A percentile compares a stretch with the other conserved stretches of the same genome.
These are phyloP conservation scores for Amanita rimosa DNA, from an alignment of 768 basidiomycete species.

Conservation along the genomic window DNA sequence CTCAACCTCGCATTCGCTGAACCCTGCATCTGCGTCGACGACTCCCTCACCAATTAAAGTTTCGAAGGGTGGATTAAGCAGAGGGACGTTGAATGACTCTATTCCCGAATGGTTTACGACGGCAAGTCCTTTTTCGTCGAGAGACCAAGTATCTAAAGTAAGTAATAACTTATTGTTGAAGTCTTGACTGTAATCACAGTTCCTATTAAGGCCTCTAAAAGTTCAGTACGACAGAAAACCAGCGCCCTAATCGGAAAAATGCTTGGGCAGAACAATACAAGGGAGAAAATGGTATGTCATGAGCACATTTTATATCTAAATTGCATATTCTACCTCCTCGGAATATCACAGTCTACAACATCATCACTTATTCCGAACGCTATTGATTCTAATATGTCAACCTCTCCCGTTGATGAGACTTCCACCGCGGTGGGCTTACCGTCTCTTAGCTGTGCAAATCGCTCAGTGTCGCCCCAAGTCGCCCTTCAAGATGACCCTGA, in stretches of 20 bases:
- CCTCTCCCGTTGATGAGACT: not conserved
- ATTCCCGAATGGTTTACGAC: slow-evolving; percentile 35
- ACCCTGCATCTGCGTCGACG: slow-evolving; percentile 16
- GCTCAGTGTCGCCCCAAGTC: slow-evolving; percentile 17
- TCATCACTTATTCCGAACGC: not conserved
- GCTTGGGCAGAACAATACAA: slow-evolving; percentile 51
- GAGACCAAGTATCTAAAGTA: slow-evolving; percentile 24
- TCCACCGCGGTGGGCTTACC: not conserved
- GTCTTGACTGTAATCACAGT: slow-evolving; percentile 3
- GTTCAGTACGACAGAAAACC: slow-evolving; percentile 68
- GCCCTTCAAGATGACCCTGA: slow-evolving; percentile 31
- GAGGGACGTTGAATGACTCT: slow-evolving; percentile 6
- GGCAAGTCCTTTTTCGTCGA: slow-evolving; percentile 32
- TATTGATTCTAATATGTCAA: not conserved
- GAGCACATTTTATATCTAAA: not conserved
- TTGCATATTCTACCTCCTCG: not conserved
- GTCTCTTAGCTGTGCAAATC: not conserved
- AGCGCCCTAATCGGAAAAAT: slow-evolving; percentile 74
- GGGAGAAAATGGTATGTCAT: slow-evolving; percentile 25
- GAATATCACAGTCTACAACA: not conserved
- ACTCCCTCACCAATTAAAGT: slow-evolving; percentile 23
- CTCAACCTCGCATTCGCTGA: slow-evolving; percentile 24
- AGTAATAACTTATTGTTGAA: not conserved
- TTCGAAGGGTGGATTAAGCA: slow-evolving; percentile 14
- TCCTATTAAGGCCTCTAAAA: slow-evolving; percentile 34